Conservation (phyloP, 2,329 filamentous ascomycete genomes). For the Fusarium concolor region DNA sequence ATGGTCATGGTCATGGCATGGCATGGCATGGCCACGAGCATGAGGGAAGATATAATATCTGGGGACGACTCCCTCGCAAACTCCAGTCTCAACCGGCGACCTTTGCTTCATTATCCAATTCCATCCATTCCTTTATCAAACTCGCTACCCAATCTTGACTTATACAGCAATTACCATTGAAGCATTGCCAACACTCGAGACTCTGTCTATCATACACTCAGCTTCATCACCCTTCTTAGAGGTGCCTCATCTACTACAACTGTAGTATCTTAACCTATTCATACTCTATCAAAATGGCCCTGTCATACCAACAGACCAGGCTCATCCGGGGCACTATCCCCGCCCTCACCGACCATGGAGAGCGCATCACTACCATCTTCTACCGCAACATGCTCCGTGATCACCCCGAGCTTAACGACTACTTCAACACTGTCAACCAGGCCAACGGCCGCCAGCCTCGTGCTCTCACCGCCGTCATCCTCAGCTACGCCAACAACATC, state of each 20-base stretch:
- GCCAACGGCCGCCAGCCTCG: slow-evolving; percentile 52
- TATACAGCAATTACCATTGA: not conserved
- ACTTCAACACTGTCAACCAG: slow-evolving; percentile 70
- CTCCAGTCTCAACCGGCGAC: not conserved
- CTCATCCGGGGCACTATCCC: slow-evolving; percentile 79
- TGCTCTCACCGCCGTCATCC: slow-evolving; percentile 60
- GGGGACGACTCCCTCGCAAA: slow-evolving; percentile 20
- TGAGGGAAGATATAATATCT: slow-evolving; percentile 43
- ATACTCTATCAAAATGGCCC: slow-evolving; percentile 48
- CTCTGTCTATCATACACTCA: not conserved
- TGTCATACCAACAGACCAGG: slow-evolving; percentile 67
- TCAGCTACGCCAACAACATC: slow-evolving; percentile 78
- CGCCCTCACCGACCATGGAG: slow-evolving; percentile 74
- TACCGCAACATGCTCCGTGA: slow-evolving; percentile 75
- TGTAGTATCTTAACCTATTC: slow-evolving; percentile 3
- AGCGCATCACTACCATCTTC: slow-evolving; percentile 76
- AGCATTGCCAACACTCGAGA: not conserved
- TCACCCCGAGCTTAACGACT: slow-evolving; percentile 73
- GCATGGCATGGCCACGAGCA: not conserved
- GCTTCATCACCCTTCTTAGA: not conserved
- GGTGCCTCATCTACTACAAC: slow-evolving; percentile 3
- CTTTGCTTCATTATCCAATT: slow-evolving; percentile 13
- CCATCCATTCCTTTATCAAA: slow-evolving; percentile 9
- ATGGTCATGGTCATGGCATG: no score
- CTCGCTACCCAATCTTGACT: not conserved